Conservation (phyloP, 1,284 basidiomycete species). For the Ceratobasidium sp. region DNA sequence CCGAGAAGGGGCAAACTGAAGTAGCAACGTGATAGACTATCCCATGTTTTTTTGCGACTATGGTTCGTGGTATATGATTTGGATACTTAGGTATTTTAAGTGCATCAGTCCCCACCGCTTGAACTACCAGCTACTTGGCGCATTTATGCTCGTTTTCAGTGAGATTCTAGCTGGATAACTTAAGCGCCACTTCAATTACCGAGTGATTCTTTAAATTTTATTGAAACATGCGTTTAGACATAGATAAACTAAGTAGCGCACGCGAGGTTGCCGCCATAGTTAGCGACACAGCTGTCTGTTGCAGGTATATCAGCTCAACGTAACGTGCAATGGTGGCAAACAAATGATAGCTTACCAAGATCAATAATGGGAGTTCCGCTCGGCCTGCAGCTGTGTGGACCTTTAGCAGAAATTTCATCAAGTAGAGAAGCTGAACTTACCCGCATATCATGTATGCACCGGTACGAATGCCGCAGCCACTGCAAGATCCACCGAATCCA, state of each 20-base stretch:
- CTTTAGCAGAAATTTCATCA: background rate
- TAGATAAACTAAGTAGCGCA: background rate
- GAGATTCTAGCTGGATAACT: too few relatives aligned
- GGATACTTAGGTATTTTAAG: too few relatives aligned
- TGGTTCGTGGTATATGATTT: too few relatives aligned
- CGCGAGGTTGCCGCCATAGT: slow-evolving; percentile 5
- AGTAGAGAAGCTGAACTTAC: background rate
- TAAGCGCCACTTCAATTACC: too few relatives aligned
- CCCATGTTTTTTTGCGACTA: too few relatives aligned
- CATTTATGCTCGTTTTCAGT: too few relatives aligned
- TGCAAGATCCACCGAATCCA: slow-evolving; percentile 13
- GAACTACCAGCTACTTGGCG: too few relatives aligned
- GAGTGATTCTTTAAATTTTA: too few relatives aligned
- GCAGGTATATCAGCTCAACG: background rate
- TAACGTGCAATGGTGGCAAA: background rate
- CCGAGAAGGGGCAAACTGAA: too few relatives aligned
- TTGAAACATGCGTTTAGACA: too few relatives aligned
- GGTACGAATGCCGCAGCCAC: background rate
- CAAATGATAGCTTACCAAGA: background rate
- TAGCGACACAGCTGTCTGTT: slow-evolving; percentile 2
- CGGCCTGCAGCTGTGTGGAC: background rate
- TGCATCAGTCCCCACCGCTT: too few relatives aligned
- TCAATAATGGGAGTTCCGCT: background rate
- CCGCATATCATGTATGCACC: slow-evolving; percentile 14
- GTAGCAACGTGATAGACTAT: too few relatives aligned